These are phyloP conservation scores for Clavariopsis aquatica DNA, from an alignment of 495 filamentous ascomycete species.

Conservation along the genomic window DNA sequence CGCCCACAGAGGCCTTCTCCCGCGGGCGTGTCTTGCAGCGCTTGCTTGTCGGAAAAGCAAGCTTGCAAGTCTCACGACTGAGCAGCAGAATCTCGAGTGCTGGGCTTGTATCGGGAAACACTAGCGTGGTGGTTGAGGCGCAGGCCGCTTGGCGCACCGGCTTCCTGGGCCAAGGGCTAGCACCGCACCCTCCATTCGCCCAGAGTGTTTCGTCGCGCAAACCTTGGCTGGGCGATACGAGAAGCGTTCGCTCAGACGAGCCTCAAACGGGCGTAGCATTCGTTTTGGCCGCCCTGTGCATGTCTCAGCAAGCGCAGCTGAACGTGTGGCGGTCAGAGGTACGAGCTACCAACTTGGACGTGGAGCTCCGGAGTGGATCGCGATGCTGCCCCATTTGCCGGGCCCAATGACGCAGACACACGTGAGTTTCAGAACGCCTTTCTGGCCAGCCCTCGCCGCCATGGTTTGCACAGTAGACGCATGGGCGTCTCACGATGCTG, in stretches of 20 bases:
- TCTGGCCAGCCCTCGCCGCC: no score
- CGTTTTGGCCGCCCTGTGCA: no score
- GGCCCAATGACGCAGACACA: no score
- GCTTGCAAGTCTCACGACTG: no score
- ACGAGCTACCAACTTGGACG: conserved; percentile 15
- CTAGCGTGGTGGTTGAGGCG: not conserved
- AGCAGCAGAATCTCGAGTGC: not conserved
- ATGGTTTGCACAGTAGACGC: no score
- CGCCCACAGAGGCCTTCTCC: not conserved
- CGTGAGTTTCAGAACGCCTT: no score
- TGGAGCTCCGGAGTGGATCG: conserved; percentile 37
- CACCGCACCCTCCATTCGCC: conserved; percentile 46
- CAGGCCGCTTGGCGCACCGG: not conserved
- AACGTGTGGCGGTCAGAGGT: no score
- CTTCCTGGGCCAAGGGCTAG: conserved; percentile 30
- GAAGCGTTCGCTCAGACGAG: conserved; percentile 56
- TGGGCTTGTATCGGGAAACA: not conserved
- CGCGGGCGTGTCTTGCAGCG: not conserved
- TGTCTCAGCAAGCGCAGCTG: no score
- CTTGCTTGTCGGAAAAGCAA: no score
- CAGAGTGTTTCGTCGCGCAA: conserved; percentile 51
- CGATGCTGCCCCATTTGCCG: no score
- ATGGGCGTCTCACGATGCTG: no score
- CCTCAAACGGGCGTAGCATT: conserved; percentile 48
- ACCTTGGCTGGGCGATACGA: conserved; percentile 48